phyloP scores from a whole-genome alignment of 768 basidiomycete species.

The Multifurca ochricompacta region DNA sequence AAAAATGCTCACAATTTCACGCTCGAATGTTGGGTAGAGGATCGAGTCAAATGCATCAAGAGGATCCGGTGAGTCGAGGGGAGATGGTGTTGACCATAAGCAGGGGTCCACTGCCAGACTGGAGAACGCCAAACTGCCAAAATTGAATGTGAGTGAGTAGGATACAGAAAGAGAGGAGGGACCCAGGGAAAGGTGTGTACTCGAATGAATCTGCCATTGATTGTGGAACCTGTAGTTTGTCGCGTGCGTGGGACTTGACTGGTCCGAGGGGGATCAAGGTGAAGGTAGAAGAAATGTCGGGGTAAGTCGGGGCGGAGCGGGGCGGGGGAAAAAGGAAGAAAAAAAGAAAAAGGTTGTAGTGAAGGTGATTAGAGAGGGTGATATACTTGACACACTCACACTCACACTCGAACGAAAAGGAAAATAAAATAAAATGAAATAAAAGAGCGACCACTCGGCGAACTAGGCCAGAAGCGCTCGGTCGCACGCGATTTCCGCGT shows the following conservation, averaged over 20 bases:
- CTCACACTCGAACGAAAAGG: too few species aligned
- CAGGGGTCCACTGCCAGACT: constrained; percentile 9
- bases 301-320: not conserved
- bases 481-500: constrained; percentile 12
- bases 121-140: constrained; percentile 8
- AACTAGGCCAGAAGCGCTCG: constrained; percentile 17
- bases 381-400: constrained; percentile 16
- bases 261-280: constrained; percentile 1
- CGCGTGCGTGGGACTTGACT: too few species aligned
- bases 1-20: constrained; percentile 17
- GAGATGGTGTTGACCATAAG: constrained; percentile 11
- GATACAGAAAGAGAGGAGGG: too few species aligned
- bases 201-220: constrained; percentile 16
- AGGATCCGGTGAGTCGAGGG: constrained; percentile 13
- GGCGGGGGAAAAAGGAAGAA: constrained; percentile 3
- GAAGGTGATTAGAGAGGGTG: constrained; percentile 15
- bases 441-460: constrained; percentile 13
- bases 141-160: not conserved
- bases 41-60: constrained; percentile 10
- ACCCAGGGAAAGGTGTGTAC: constrained; percentile 4
- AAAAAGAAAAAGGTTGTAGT: too few species aligned
- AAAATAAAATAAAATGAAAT: too few species aligned
- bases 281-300: too few species aligned
- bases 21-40: constrained; percentile 18
- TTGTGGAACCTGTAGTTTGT: not conserved